Evolutionary conservation across 2,329 filamentous ascomycete species (phyloP).

Genomic region (Paraconiothyrium brasiliense): DNA sequence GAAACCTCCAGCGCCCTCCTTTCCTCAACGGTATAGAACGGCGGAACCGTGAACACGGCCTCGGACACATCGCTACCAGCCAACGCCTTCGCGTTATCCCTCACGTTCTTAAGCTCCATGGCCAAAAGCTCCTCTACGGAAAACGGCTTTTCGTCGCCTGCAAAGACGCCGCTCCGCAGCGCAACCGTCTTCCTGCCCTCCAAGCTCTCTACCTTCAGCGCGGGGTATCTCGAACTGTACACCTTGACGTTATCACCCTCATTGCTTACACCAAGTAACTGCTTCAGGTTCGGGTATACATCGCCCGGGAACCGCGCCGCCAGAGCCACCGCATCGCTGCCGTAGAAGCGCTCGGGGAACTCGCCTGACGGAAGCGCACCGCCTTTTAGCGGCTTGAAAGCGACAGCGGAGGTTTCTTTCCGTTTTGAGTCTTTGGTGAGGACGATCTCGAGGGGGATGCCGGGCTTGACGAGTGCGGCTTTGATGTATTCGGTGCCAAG

Average conservation of each 20-base stretch:
- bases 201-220: slow-evolving; percentile 71
- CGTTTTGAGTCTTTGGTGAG: slow-evolving; percentile 97
- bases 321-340: slow-evolving; percentile 88
- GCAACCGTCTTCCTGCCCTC: slow-evolving; percentile 72
- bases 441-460: slow-evolving; percentile 96
- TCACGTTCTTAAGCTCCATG: slow-evolving; percentile 94
- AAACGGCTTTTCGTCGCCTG: slow-evolving; percentile 70
- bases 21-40: slow-evolving; percentile 91
- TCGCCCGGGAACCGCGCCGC: slow-evolving; percentile 89
- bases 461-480: slow-evolving; percentile 93
- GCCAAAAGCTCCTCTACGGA: slow-evolving; percentile 92
- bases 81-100: slow-evolving; percentile 83
- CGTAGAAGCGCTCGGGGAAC: slow-evolving; percentile 91
- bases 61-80: slow-evolving; percentile 82
- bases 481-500: slow-evolving; percentile 98
- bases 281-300: slow-evolving; percentile 93
- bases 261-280: slow-evolving; percentile 77
- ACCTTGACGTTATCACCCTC: slow-evolving; percentile 69
- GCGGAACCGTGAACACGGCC: slow-evolving; percentile 86
- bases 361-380: slow-evolving; percentile 63
- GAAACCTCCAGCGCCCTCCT: slow-evolving; percentile 85
- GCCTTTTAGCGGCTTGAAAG: slow-evolving; percentile 85
- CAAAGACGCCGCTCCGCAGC: slow-evolving; percentile 82
- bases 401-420: slow-evolving; percentile 90
- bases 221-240: slow-evolving; percentile 81